These are phyloP conservation scores for Murraya paniculata DNA, from an alignment of 345 rosid genomes.

Conservation along the genomic window DNA sequence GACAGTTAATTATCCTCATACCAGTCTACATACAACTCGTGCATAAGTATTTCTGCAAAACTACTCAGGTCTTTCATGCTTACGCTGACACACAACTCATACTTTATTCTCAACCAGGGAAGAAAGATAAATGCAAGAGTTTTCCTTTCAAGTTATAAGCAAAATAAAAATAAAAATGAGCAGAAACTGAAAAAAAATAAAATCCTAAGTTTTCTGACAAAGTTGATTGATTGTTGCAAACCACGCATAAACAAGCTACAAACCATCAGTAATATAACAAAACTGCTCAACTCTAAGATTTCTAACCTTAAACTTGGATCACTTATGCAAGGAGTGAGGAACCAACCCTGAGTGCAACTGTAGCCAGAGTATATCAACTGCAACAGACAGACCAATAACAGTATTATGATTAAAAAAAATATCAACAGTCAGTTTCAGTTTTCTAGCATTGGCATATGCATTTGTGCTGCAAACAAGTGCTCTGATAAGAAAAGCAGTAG, in stretches of 20 bases:
- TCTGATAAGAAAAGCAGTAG: neutral
- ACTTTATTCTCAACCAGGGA: neutral
- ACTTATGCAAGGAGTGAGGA: conserved; percentile 82
- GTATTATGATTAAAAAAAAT: conserved; percentile 1
- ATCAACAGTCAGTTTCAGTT: neutral
- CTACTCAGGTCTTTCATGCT: neutral
- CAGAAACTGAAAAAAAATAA: neutral
- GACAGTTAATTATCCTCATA: neutral
- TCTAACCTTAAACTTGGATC: conserved; percentile 87
- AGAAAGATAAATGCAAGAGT: neutral
- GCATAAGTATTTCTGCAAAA: neutral
- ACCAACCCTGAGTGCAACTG: conserved; percentile 97
- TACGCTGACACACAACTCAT: neutral
- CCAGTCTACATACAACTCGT: neutral
- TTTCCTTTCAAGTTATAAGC: neutral
- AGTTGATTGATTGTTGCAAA: neutral
- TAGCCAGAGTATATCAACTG: conserved; percentile 93
- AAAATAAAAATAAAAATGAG: neutral
- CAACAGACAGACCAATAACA: conserved; percentile 20
- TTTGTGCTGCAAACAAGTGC: neutral
- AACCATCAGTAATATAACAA: conserved; percentile 4
- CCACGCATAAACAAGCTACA: neutral
- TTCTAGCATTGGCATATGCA: neutral
- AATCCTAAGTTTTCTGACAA: neutral
- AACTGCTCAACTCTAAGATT: neutral